Base-by-base conservation (phyloP, 2,329 filamentous ascomycete species). In the Tolypocladium tundrense region DNA sequence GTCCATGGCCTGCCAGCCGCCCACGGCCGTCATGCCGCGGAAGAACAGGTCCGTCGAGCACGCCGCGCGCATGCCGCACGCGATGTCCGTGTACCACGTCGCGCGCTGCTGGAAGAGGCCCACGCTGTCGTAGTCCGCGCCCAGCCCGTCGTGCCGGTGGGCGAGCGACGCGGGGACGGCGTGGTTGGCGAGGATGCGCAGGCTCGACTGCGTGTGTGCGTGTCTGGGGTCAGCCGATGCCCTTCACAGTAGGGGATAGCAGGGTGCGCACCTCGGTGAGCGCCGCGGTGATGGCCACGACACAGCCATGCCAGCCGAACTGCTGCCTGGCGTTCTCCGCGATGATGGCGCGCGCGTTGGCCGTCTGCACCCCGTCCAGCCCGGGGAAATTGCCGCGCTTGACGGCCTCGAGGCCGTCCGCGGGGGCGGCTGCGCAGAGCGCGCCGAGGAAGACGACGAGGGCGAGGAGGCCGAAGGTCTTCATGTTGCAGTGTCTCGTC, bases 101-200 rank as follows among this genome's bases (percentile, higher is more conserved):
- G 57, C 64, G 51, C 64, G 63, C 60, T 66, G 64, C 61, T 66
- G 64, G 57, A 66, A 64, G 55, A 66, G 58, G 55, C 64, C 64
- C 50, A 66, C 35, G 56, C 59, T 60, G 62, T 66, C 64, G 50
- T 65, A 42, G 59, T 66, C 63, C 50, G 62, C 58, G 57, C 64
- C 62, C 42, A 64, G 16, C 39, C 60, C 55, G 54, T 65, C 64
- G 55, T 65, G 59, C 31, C 41, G 53, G 58, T 61, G 60, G 40
- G 58, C 60, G 27, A 60, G 35, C 19, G 64, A 66, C 19, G n/a
- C 59, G 14, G 64, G 62, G 7, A 64, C 63, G 13, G 40, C 53
- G 1, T 57, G 58, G 60, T 65, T 66, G 53, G 64, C 63, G 43
- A 61, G 60, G 51, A 63, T 61, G 55, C 58, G 53, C 40, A 66